Evolutionary conservation across 371 early-diverging fungal species (phyloP), one percentile per base, ranked within the genome.

Genomic region (Mucor saturninus): DNA sequence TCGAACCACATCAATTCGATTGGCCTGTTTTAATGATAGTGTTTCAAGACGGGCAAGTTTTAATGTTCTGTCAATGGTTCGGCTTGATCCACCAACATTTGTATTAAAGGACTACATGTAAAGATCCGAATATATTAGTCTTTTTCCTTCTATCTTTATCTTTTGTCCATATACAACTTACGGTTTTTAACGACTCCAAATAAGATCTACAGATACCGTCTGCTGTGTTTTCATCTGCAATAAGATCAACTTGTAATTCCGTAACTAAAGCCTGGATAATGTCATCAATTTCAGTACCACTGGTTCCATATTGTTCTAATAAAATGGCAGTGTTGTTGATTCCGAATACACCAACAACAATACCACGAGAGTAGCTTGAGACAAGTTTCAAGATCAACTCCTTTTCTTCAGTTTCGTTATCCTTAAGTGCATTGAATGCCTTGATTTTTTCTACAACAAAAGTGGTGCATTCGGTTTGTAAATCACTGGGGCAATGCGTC

Each of bases 241-340:
- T 45, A 42, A 72, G 29, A 21, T 75, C 75, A 2, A 61, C 54
- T 13, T 81, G 75, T 38, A 84, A 68, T 38, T 76, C 75, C 14
- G 73, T 55, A 9, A 85, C 61, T 30, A 88, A 61, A 11, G 78
- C 75, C 61, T 80, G 78, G 45, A 85, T 73, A 26, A 79, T 67
- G 15, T 81, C 81, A 57, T 87, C 85, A 11, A 81, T 56, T 2
- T 77, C 80, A 38, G 77, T 63, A 40, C 60, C 29, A 14, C 37
- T 52, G 1, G 62, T 59, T 0, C 83, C 80, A 54, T 81, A 85
- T 11, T 80, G 75, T 6, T 75, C 67, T 38, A 83, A 31, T 4
- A 87, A 60, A 0, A 64, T 32, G 0, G 67, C 60, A 0, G 76
- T 73, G 57, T 78, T 71, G 2, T 61, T 56, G 48, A 76, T 77